Conservation (phyloP, 2,329 filamentous ascomycete species). For the Ceratocystis lukuohia region DNA sequence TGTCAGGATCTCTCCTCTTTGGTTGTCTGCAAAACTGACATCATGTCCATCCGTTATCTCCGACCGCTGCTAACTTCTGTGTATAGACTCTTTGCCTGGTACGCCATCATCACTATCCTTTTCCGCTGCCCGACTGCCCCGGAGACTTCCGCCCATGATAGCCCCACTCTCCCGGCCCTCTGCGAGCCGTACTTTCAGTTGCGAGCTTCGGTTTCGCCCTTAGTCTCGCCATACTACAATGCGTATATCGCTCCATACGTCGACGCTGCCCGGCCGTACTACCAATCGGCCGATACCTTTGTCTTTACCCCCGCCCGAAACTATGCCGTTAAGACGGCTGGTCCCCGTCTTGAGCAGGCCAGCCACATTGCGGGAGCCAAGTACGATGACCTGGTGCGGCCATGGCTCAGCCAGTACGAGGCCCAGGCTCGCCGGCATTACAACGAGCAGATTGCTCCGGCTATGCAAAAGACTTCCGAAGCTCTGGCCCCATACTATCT, state of each 20-base stretch:
- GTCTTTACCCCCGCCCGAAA: constrained; percentile 56
- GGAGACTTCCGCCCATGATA: constrained; percentile 42
- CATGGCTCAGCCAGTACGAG: constrained; percentile 56
- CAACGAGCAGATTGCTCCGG: constrained; percentile 54
- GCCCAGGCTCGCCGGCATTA: constrained; percentile 51
- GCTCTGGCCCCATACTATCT: constrained; percentile 59
- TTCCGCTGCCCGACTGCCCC: constrained; percentile 65
- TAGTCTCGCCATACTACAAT: constrained; percentile 74
- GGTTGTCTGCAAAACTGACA: neutral
- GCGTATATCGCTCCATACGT: constrained; percentile 74
- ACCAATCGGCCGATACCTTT: constrained; percentile 44
- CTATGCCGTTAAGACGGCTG: constrained; percentile 59
- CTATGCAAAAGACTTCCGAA: constrained; percentile 50
- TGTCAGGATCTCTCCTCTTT: neutral
- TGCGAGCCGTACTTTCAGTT: constrained; percentile 71
- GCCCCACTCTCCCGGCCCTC: constrained; percentile 56
- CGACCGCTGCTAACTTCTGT: neutral
- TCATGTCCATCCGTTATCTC: neutral
- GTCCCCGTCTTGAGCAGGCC: constrained; percentile 55
- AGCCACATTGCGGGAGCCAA: constrained; percentile 53
- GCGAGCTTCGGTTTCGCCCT: constrained; percentile 52
- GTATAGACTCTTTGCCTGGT: constrained; percentile 67
- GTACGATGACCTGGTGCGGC: constrained; percentile 68
- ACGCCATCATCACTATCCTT: constrained; percentile 63
- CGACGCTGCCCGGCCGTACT: constrained; percentile 63